Evolutionary conservation across 768 basidiomycete genomes (phyloP).

Genomic region (Leccinum incarnatum): DNA sequence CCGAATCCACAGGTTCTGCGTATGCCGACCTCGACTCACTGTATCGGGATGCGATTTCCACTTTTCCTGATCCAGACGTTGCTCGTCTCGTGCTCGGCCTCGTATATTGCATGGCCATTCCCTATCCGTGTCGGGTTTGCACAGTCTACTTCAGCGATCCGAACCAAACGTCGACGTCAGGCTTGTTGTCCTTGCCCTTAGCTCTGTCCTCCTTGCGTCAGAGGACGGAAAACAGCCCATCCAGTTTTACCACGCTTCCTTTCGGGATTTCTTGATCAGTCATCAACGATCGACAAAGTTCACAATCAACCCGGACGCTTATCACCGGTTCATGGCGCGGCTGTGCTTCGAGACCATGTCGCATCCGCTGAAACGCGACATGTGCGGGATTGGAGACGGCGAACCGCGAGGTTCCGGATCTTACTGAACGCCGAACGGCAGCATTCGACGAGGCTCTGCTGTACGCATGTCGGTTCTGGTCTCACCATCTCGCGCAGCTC

Average conservation of each 20-base stretch:
- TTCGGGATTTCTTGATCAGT: conserved; percentile 12
- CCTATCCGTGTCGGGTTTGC: conserved; percentile 11
- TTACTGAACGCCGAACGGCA: conserved; percentile 3
- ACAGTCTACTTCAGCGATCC: conserved; percentile 7
- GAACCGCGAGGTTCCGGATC: conserved; percentile 14
- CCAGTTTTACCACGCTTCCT: conserved; percentile 17
- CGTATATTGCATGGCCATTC: conserved; percentile 16
- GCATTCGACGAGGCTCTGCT: conserved; percentile 11
- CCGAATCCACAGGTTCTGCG: neutral
- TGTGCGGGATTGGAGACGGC: conserved; percentile 13
- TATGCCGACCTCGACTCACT: conserved; percentile 17
- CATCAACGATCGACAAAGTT: conserved; percentile 13
- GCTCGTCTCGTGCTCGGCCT: conserved; percentile 17
- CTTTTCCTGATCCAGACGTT: conserved; percentile 14
- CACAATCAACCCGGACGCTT: conserved; percentile 3
- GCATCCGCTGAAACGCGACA: conserved; percentile 11
- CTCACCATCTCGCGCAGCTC: conserved; percentile 16
- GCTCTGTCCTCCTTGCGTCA: conserved; percentile 15
- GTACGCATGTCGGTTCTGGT: conserved; percentile 21
- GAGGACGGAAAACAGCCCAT: conserved; percentile 12
- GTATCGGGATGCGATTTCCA: conserved; percentile 14
- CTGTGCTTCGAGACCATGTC: conserved; percentile 17
- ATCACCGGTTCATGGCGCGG: conserved; percentile 18
- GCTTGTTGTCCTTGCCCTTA: conserved; percentile 16
- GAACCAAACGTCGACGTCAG: conserved; percentile 17